Evolutionary conservation across 2,329 filamentous ascomycete genomes (phyloP).

Genomic region (Fusarium floridanum): DNA sequence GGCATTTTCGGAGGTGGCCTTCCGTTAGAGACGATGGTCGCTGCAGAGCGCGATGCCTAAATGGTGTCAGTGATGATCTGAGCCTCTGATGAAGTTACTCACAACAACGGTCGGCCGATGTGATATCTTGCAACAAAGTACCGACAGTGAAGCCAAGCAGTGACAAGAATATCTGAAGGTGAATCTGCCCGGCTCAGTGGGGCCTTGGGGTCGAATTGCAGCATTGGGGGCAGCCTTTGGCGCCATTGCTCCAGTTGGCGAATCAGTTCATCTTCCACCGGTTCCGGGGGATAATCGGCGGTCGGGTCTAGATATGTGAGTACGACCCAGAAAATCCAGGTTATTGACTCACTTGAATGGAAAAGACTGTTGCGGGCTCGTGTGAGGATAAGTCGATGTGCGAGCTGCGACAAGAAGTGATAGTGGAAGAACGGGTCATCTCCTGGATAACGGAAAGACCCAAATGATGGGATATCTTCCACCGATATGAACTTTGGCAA

Average conservation of each 20-base stretch:
- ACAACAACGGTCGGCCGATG: conserved; percentile 32
- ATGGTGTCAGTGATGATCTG: neutral
- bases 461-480: conserved; percentile 33
- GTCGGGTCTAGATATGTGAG: conserved; percentile 1
- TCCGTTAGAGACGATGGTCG: conserved; percentile 22
- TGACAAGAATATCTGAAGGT: conserved; percentile 20
- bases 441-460: conserved; percentile 30
- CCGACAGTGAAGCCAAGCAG: conserved; percentile 29
- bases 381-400: conserved; percentile 29
- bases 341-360: conserved; percentile 16
- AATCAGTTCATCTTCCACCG: conserved; percentile 34
- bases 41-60: conserved; percentile 27
- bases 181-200: conserved; percentile 19
- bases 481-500: conserved; percentile 33
- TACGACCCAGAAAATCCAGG: accelerated
- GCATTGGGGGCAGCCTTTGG: conserved; percentile 13
- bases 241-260: conserved; percentile 33
- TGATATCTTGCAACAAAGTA: conserved; percentile 38
- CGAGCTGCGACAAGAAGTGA: conserved; percentile 36
- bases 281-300: conserved; percentile 28
- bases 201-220: conserved; percentile 28
- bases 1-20: conserved; percentile 34
- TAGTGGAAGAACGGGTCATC: conserved; percentile 39
- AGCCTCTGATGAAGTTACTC: accelerated
- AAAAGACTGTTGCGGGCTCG: conserved; percentile 30